phyloP scores from a whole-genome alignment of 2,329 filamentous ascomycete genomes.

The Sclerotinia subarctica region DNA sequence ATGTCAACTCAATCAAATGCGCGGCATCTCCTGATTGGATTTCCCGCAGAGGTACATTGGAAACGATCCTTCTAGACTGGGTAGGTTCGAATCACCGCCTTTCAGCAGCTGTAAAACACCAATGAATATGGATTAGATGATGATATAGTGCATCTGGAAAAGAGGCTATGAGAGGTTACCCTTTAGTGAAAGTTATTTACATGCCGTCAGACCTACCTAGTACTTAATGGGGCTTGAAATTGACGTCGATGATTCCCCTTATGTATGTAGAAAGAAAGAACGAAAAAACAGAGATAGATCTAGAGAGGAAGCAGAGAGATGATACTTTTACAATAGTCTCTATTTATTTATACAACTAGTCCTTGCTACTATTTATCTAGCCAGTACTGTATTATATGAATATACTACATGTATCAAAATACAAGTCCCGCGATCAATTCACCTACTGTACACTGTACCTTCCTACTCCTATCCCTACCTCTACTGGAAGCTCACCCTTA shows the following conservation, averaged over 20 bases:
- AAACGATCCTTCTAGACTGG: not conserved
- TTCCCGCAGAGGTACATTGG: not conserved
- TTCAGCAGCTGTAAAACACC: constrained; percentile 1
- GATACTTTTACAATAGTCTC: not conserved
- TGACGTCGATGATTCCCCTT: not conserved
- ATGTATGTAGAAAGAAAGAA: not conserved
- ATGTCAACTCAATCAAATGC: constrained; percentile 9
- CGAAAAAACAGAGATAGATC: not conserved
- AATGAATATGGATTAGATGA: not conserved
- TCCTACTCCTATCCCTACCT: not conserved
- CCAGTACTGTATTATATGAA: not conserved
- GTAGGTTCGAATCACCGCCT: not conserved
- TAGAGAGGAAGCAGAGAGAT: not conserved
- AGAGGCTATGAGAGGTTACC: constrained; percentile 2
- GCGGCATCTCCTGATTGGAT: constrained; percentile 16
- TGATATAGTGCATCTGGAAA: not conserved
- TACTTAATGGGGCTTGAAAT: not conserved
- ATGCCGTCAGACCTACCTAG: not conserved
- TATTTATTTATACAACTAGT: not conserved
- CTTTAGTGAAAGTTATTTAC: not conserved
- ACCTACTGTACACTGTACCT: not conserved
- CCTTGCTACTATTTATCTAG: not conserved
- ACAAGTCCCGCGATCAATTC: not conserved
- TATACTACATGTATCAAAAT: too few species aligned
- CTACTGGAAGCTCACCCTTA: not conserved